Evolutionary conservation across 2,329 filamentous ascomycete genomes (phyloP).

Genomic region (Claviceps sp.): DNA sequence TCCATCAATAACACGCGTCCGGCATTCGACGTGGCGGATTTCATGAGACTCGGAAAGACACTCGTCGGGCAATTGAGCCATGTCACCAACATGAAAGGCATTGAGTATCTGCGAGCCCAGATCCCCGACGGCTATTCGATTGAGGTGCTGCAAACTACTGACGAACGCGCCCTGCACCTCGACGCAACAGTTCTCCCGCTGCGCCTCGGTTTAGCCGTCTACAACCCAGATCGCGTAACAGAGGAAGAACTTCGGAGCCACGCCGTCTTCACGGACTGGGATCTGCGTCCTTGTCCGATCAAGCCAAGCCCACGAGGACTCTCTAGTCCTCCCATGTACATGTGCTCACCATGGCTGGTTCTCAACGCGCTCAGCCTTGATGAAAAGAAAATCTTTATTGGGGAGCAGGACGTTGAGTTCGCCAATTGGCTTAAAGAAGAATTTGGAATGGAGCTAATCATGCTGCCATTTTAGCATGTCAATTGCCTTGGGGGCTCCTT

Average conservation of each 20-base stretch:
- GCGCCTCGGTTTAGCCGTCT: constrained; percentile 14
- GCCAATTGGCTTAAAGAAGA: background rate
- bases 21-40: constrained; percentile 21
- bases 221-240: constrained; percentile 13
- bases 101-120: constrained; percentile 15
- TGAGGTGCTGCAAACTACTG: constrained; percentile 14
- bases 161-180: constrained; percentile 19
- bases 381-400: constrained; percentile 15
- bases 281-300: constrained; percentile 14
- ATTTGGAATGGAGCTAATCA: no score
- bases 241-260: constrained; percentile 12
- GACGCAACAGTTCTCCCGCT: constrained; percentile 19
- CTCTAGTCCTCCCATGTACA: constrained; percentile 13
- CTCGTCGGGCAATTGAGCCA: constrained; percentile 19
- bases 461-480: no score
- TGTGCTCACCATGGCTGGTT: constrained; percentile 15
- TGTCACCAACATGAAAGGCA: constrained; percentile 19
- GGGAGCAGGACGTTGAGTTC: constrained; percentile 11
- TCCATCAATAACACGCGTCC: constrained; percentile 20
- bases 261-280: constrained; percentile 15
- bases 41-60: constrained; percentile 20
- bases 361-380: constrained; percentile 15
- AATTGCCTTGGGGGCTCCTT: no score
- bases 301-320: constrained; percentile 4
- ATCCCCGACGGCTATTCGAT: constrained; percentile 16